Evolutionary conservation across 1,284 basidiomycete species (phyloP).

Genomic region (Trichosporon sp.): DNA sequence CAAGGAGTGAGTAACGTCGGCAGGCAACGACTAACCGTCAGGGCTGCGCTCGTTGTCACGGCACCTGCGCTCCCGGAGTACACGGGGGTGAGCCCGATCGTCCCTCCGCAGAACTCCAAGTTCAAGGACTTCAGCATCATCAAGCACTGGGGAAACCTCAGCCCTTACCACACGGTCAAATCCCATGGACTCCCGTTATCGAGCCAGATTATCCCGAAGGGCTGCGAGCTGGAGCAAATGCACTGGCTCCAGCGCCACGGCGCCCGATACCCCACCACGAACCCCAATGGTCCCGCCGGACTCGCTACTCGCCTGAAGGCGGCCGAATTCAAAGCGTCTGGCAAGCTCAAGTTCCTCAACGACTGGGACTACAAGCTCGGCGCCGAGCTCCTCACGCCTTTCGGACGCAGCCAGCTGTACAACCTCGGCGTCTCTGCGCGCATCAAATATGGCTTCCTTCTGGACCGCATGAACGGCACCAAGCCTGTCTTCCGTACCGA

Average conservation of each 20-base stretch:
- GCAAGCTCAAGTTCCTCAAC: conserved; percentile 58
- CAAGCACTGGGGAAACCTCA: conserved; percentile 58
- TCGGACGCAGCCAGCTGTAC: conserved; percentile 59
- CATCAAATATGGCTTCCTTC: conserved; percentile 56
- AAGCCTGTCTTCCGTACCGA: conserved; percentile 59
- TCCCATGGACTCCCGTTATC: conserved; percentile 57
- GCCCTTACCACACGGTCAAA: conserved; percentile 57
- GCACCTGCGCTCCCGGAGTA: conserved; percentile 75
- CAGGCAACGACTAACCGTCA: conserved; percentile 30
- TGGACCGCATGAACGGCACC: conserved; percentile 53
- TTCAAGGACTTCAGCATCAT: conserved; percentile 52
- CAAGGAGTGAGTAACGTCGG: conserved; percentile 61
- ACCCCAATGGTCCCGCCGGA: conserved; percentile 42
- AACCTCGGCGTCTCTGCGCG: conserved; percentile 55
- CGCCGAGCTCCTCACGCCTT: conserved; percentile 59
- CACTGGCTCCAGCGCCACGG: conserved; percentile 59
- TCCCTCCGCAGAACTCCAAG: conserved; percentile 53
- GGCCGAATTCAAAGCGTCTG: conserved; percentile 45
- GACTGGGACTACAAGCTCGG: conserved; percentile 60
- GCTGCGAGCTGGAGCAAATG: conserved; percentile 54
- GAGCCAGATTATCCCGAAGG: conserved; percentile 51
- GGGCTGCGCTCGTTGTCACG: conserved; percentile 71
- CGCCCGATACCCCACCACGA: conserved; percentile 54
- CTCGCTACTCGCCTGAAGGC: conserved; percentile 42
- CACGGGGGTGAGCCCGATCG: conserved; percentile 68